phyloP scores from a whole-genome alignment of 2,329 filamentous ascomycete species.

The Aspergillus carbonarius region DNA sequence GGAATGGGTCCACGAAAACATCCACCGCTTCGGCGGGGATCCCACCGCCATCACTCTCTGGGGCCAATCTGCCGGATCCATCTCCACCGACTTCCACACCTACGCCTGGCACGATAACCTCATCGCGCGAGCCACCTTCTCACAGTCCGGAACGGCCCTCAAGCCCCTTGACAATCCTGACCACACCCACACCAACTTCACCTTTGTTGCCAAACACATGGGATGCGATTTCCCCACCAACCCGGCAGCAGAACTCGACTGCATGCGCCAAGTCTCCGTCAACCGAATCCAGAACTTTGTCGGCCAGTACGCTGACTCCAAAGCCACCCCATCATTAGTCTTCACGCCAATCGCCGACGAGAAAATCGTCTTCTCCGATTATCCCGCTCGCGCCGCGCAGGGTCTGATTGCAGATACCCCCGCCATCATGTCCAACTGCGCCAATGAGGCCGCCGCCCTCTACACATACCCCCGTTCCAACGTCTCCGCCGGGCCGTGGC shows the following conservation, averaged over 20 bases:
- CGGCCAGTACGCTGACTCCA: neutral
- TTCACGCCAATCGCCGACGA: conserved; percentile 1
- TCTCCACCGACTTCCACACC: conserved; percentile 2
- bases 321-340: neutral
- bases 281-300: neutral
- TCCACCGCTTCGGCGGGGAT: neutral
- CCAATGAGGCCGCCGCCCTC: neutral
- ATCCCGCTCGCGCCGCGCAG: neutral
- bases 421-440: neutral
- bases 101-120: neutral
- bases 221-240: neutral
- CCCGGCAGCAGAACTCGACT: neutral
- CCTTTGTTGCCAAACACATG: neutral
- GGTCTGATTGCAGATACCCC: neutral
- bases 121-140: neutral
- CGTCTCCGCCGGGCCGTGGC: neutral
- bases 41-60: neutral
- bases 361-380: neutral
- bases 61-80: neutral
- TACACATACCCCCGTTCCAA: neutral
- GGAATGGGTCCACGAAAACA: neutral
- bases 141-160: neutral
- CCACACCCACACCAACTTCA: neutral
- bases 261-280: neutral
- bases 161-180: neutral